Evolutionary conservation across 2,329 filamentous ascomycete genomes (phyloP), one percentile per base, ranked within the genome.

Genomic region (Epichloe uncinata): DNA sequence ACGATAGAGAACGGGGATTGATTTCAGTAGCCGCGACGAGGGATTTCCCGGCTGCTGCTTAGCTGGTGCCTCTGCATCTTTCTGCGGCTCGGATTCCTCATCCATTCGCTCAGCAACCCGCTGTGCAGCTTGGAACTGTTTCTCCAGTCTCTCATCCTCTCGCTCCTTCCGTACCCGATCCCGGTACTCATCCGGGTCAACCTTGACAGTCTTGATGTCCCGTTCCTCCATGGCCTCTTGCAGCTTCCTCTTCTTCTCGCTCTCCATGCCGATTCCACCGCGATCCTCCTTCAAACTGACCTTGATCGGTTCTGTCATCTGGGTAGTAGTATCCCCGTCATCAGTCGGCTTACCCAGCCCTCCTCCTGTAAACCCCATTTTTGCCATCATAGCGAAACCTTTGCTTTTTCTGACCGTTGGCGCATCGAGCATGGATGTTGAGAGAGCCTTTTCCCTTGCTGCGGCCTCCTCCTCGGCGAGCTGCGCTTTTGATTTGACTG

Each of bases 311-410:
- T 94, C 87, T 3, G 78, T 57, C 26, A 63, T 55, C 8, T 57
- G 64, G 59, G 53, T 42, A 12, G n/a, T n/a, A n/a, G 58, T 59
- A n/a, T 62, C 53, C 26, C 68, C 66, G 8, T 69, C 68, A n/a
- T 73, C 70, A 57, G 77, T 80, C 54, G 63, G 63, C 50, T 65
- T 69, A 1, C 93, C 93, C 3, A 97, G 71, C 0, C 81, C 76
- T 36, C 79, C 81, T 22, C 90, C 89, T 51, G 81, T 84, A 70
- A 94, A 98, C 1, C 93, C 93, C 75, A 98, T 87, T 66, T 87
- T 91, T 20, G 87, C 84, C 90, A 98, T 95, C 88, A 98, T 96
- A 56, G 87, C 81, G 54, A 94, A 80, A 1, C 91, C 93, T 63
- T 96, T 97, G 69, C 83, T 94, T 58, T 26, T 76, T 46, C 79